These are phyloP conservation scores for Rhizopus delemar DNA, from an alignment of 371 early-diverging fungal species.

Conservation along the genomic window DNA sequence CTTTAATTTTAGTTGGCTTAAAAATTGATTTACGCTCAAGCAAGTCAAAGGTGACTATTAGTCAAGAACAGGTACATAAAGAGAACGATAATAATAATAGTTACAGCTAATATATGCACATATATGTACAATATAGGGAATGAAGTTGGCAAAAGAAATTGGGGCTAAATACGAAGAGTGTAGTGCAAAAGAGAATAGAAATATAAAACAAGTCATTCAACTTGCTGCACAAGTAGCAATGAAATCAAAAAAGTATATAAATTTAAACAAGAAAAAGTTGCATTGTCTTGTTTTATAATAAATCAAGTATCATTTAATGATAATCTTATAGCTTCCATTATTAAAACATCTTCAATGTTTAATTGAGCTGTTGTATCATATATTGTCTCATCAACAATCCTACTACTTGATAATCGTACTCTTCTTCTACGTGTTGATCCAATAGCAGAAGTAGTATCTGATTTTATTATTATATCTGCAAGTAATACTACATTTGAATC, in stretches of 20 bases:
- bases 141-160: conserved; percentile 69
- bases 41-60: conserved; percentile 26
- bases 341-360: conserved; percentile 79
- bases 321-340: conserved; percentile 80
- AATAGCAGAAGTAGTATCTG: conserved; percentile 3
- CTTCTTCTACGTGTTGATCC: conserved; percentile 23
- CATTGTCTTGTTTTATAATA: too few relatives aligned
- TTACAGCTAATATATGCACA: neutral
- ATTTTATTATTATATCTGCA: conserved; percentile 19
- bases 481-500: conserved; percentile 36
- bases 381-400: conserved; percentile 2
- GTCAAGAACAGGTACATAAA: conserved; percentile 28
- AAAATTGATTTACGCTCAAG: conserved; percentile 66
- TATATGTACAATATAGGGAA: conserved; percentile 48
- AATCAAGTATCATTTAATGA: conserved; percentile 45
- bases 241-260: conserved; percentile 16
- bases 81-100: neutral
- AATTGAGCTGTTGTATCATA: conserved; percentile 31
- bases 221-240: conserved; percentile 34
- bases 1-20: conserved; percentile 67
- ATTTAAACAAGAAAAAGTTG: too few relatives aligned
- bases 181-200: conserved; percentile 78
- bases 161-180: conserved; percentile 84
- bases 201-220: conserved; percentile 76
- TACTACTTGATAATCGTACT: conserved; percentile 9